A percentile compares a stretch with the other conserved stretches of the same genome.
These are phyloP conservation scores for Lyophyllum shimeji DNA, from an alignment of 768 basidiomycete species.

Conservation along the genomic window DNA sequence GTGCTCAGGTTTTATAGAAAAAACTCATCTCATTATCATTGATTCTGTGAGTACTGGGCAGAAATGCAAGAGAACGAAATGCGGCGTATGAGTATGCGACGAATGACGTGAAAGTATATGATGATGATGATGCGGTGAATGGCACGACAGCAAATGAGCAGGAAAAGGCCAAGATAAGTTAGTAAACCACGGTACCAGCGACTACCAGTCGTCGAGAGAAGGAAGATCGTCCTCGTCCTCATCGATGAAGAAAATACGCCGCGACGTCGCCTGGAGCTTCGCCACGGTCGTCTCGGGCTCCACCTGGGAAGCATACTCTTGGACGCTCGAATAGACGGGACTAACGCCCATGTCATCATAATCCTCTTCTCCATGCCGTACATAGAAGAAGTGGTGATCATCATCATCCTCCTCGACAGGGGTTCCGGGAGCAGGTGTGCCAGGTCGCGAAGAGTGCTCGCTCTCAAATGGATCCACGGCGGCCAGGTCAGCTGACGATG, in stretches of 20 bases:
- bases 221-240: constrained; percentile 41
- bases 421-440: constrained; percentile 22
- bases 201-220: constrained; percentile 42
- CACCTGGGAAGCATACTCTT: not conserved
- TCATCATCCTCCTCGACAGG: constrained; percentile 23
- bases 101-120: not conserved
- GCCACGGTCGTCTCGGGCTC: constrained; percentile 4
- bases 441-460: constrained; percentile 16
- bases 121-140: not conserved
- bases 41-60: not conserved
- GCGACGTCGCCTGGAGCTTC: constrained; percentile 15
- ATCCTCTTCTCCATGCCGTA: constrained; percentile 10
- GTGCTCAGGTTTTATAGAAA: no score
- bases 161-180: constrained; percentile 4
- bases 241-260: constrained; percentile 24
- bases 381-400: constrained; percentile 11
- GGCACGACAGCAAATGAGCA: constrained; percentile 3
- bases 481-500: not conserved
- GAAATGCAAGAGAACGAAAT: not conserved
- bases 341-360: constrained; percentile 2
- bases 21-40: not conserved
- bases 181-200: constrained; percentile 3
- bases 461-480: constrained; percentile 13
- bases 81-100: not conserved
- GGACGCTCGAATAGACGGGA: constrained; percentile 1